Base-by-base conservation (phyloP, 1,284 basidiomycete genomes). In the Gomphus sp. region DNA sequence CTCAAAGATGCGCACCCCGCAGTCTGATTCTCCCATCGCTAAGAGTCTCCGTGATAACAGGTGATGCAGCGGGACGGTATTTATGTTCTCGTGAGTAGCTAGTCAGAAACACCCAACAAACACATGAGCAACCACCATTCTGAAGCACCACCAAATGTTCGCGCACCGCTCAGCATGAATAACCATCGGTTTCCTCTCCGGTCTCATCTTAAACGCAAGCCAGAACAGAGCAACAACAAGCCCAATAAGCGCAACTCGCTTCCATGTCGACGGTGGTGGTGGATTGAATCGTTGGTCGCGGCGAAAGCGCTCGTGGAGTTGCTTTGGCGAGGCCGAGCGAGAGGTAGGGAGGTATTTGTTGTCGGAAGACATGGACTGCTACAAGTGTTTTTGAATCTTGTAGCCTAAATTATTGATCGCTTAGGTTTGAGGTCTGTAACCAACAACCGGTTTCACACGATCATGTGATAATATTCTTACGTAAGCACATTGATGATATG, bases 11-110 rank as follows among this genome's bases (percentile, higher is more conserved):
- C 11, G 80, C 82, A 9, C 85, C 84, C 36, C 82, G 72, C 53
- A 87, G 66, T 18, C 77, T 72, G 22, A 76, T 69, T 18, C 79
- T 74, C 0, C 84, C 84, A 64, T 84, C 82, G 62, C 77, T 79
- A 59, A 86, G 66, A 8, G 70, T 76, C 66, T 86, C 82, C 0
- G 82, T 85, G 61, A 87, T 73, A 51, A 86, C 72, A n/a, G 84
- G 84, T 61, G 80, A 82, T 11, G 84, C 84, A 18, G 84, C 84
- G 2, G 85, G 85, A 60, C 85, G 72, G 66, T 75, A 86, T 67
- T 81, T 84, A 69, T 75, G 75, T 51, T 85, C 79, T 60, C 81
- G 78, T 31, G 84, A 86, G 65, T 86, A 87, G 62, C 84, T 86
- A 60, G n/a, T 41, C 7, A 28, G 8, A 47, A 25, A 47, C 12